Evolutionary conservation across 1,139 yeast genomes (phyloP).

Genomic region (Yamadazyma spencermartinsiae): DNA sequence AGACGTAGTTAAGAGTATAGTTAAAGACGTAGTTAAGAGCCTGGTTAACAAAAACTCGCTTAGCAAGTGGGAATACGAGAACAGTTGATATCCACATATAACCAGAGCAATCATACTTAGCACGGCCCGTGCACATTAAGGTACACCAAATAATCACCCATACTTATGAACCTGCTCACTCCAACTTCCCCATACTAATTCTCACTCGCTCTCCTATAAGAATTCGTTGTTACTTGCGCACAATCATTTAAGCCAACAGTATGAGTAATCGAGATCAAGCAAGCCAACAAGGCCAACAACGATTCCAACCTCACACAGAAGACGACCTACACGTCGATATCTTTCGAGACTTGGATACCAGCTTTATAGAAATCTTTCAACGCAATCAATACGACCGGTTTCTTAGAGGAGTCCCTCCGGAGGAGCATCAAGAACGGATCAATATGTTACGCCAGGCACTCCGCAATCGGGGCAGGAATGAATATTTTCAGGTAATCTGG

Average conservation of each 20-base stretch:
- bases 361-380: constrained; percentile 23
- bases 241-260: not conserved
- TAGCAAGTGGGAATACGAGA: too few relatives aligned
- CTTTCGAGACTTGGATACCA: constrained; percentile 24
- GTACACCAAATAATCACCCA: too few relatives aligned
- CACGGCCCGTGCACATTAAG: too few relatives aligned
- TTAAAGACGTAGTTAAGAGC: too few relatives aligned
- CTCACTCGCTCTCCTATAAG: too few relatives aligned
- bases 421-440: constrained; percentile 16
- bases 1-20: too few relatives aligned
- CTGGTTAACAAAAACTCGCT: too few relatives aligned
- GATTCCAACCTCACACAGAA: not conserved
- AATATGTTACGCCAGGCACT: constrained; percentile 16
- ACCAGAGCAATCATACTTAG: too few relatives aligned
- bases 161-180: too few relatives aligned
- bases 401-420: constrained; percentile 17
- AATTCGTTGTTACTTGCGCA: too few relatives aligned
- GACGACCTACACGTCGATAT: constrained; percentile 19
- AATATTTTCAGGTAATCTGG: constrained; percentile 19
- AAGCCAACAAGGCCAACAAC: not conserved
- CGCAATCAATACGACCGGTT: constrained; percentile 19
- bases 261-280: not conserved
- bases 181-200: too few relatives aligned
- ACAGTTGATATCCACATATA: too few relatives aligned
- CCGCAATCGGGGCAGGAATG: constrained; percentile 5